Evolutionary conservation across 2,329 filamentous ascomycete genomes (phyloP).

Genomic region (Hypoxylon sp.): DNA sequence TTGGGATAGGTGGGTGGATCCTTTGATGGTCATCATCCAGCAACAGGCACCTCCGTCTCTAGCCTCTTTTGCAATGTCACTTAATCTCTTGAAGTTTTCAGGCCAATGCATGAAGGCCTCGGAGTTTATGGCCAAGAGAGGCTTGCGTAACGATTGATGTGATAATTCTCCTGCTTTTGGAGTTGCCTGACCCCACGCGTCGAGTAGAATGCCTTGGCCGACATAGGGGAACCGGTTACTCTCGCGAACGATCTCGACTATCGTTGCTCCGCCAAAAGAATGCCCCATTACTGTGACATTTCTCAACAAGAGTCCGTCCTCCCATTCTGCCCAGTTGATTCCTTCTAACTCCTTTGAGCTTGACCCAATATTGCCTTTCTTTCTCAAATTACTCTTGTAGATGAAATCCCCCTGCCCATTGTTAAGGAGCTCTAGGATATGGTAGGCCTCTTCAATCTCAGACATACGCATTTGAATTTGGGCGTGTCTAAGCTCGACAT

Average conservation of each 20-base stretch:
- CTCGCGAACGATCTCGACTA: constrained; percentile 71
- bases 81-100: constrained; percentile 72
- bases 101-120: constrained; percentile 81
- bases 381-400: constrained; percentile 67
- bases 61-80: constrained; percentile 70
- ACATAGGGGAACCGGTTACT: constrained; percentile 69
- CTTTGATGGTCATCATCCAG: constrained; percentile 69
- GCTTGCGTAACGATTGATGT: constrained; percentile 63
- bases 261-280: constrained; percentile 77
- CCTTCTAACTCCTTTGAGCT: constrained; percentile 72
- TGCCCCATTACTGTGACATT: constrained; percentile 75
- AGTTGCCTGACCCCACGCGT: constrained; percentile 72
- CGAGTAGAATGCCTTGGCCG: constrained; percentile 75
- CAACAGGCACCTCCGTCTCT: constrained; percentile 61
- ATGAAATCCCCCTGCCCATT: constrained; percentile 68
- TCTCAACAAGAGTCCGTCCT: constrained; percentile 67
- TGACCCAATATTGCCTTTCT: constrained; percentile 70
- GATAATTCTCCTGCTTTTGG: constrained; percentile 62
- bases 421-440: constrained; percentile 69
- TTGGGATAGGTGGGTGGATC: constrained; percentile 76
- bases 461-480: constrained; percentile 75
- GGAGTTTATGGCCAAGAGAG: constrained; percentile 74
- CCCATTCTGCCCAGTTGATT: constrained; percentile 70
- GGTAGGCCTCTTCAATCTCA: constrained; percentile 75
- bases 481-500: constrained; percentile 70